Base-by-base conservation (phyloP, 106 monocot species). In the Dioscorea alata region DNA sequence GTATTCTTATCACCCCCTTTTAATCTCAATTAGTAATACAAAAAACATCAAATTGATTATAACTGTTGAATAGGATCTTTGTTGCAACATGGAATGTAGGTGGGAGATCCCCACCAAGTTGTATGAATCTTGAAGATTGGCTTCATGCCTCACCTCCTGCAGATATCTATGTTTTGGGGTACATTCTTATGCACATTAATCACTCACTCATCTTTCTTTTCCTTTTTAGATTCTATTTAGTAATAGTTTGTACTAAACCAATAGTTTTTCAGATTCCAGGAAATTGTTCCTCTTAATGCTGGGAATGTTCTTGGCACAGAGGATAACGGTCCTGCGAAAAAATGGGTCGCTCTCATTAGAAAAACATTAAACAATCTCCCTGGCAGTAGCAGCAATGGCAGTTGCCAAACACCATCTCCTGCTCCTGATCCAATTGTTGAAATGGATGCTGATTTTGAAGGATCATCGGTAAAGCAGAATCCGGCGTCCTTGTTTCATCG, bases 41-140 rank as follows among this genome's bases (percentile, higher is more conserved):
- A 25, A 69, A 18, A 57, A 20, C 33, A 50, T 14, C 8, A 10
- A 54, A 24, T 58, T 32, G 18, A 48, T 9, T 71, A 10, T 21
- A 52, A 3, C 13, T 75, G n/a, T 9, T 16, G 19, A 57, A 7
- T 69, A 90, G 90, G 75, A 53, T 86, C 42, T 90, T 86, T 69
- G 81, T 63, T 52, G 86, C 81, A 48, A 86, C 90, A 4, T 90
- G 90, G 90, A 90, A 90, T 79, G 90, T 90, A 24, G 90, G 90
- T 65, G 90, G 90, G 24, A 90, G 76, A 69, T 83, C 90, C 17
- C 90, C 90, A 19, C 81, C 90, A 48, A 74, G 77, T 49, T 65
- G 81, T 72, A 69, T 90, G 76, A 86, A 83, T 69, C 78, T 90
- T 48, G 81, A 86, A 49, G 90, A 86, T 4, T 90, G 90, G 90